These are phyloP conservation scores for Jacaranda copaia DNA, from an alignment of 257 asterid genomes.

Conservation along the genomic window DNA sequence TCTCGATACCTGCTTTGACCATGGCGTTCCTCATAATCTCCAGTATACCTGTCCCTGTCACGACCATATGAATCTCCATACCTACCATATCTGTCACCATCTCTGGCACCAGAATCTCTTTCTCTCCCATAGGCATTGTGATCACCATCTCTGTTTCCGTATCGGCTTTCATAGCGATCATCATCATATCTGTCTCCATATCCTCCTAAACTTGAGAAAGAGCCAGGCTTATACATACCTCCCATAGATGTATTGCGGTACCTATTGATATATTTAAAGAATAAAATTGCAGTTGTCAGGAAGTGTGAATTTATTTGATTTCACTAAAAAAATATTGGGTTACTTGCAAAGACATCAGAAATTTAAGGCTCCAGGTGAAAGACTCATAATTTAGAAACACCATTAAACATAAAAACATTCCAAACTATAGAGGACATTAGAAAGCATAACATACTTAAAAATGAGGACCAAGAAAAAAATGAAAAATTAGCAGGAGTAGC, in stretches of 20 bases:
- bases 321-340: background rate
- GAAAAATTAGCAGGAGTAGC: background rate
- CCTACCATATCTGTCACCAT: slow-evolving; percentile 76
- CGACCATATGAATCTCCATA: slow-evolving; percentile 72
- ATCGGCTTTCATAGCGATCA: slow-evolving; percentile 66
- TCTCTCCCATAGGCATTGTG: slow-evolving; percentile 80
- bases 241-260: slow-evolving; percentile 66
- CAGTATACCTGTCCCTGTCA: slow-evolving; percentile 69
- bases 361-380: background rate
- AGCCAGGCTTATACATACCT: slow-evolving; percentile 76
- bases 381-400: background rate
- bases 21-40: slow-evolving; percentile 71
- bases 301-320: slow-evolving; percentile 16
- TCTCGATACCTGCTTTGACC: slow-evolving; percentile 69
- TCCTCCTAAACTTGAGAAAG: slow-evolving; percentile 59
- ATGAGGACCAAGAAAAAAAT: background rate
- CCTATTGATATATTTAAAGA: slow-evolving; percentile 50
- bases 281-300: background rate
- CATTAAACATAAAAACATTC: background rate
- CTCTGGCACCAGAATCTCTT: slow-evolving; percentile 72
- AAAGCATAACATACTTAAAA: background rate
- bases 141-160: slow-evolving; percentile 78
- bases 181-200: slow-evolving; percentile 77
- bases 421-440: slow-evolving; percentile 13
- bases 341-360: background rate